These are phyloP conservation scores for Tuber microsphaerosporum DNA, from an alignment of 495 filamentous ascomycete species.

Conservation along the genomic window DNA sequence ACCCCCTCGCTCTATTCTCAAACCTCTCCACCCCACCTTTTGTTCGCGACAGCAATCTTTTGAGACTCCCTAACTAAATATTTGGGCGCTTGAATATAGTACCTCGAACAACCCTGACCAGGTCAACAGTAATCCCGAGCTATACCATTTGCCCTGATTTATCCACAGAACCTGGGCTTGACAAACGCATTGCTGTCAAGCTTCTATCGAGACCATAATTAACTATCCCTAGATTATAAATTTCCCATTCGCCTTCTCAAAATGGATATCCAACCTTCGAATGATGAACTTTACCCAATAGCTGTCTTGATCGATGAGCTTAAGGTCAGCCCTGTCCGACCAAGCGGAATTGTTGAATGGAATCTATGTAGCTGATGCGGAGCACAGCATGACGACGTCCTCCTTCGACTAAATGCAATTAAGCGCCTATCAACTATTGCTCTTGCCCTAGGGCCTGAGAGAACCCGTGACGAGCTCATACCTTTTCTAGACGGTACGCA, in stretches of 20 bases:
- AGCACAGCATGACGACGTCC: conserved; percentile 87
- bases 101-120: conserved; percentile 9
- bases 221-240: conserved; percentile 7
- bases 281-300: conserved; percentile 98
- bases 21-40: not conserved
- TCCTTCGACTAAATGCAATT: conserved; percentile 95
- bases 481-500: conserved; percentile 87
- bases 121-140: not conserved
- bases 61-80: conserved; percentile 32
- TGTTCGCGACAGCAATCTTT: not conserved
- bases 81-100: conserved; percentile 18
- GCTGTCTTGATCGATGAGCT: conserved; percentile 98
- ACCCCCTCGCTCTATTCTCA: not conserved
- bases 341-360: conserved; percentile 20
- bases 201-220: conserved; percentile 18
- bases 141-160: not conserved
- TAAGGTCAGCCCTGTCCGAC: conserved; percentile 58
- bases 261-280: conserved; percentile 69
- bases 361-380: conserved; percentile 34
- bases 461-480: conserved; percentile 94
- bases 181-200: not conserved
- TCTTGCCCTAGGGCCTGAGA: conserved; percentile 84
- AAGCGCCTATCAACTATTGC: conserved; percentile 96
- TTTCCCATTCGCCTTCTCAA: conserved; percentile 8
- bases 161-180: not conserved